These are phyloP conservation scores for Syzygium malaccense DNA, from an alignment of 441 rosid species.

Conservation along the genomic window DNA sequence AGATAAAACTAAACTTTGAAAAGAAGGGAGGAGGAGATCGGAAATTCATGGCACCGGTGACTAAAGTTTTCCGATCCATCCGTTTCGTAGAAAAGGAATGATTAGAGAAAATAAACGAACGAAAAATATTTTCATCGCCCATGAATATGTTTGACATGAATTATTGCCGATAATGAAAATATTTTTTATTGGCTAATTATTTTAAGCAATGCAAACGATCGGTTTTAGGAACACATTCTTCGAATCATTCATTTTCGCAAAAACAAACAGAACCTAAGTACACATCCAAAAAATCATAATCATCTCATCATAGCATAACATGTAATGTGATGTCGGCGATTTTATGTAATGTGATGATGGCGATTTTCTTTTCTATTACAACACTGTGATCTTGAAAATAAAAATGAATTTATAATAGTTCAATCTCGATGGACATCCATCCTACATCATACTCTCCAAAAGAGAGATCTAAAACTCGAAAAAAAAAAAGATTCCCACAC, in stretches of 20 bases:
- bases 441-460: neutral
- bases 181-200: too few species aligned
- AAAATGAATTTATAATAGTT: neutral
- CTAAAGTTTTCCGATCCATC: too few species aligned
- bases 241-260: fast-evolving
- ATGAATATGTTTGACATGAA: too few species aligned
- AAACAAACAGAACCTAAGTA: too few species aligned
- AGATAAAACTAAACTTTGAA: neutral
- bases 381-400: neutral
- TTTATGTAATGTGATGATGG: neutral
- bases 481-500: neutral
- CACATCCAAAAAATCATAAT: neutral
- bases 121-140: neutral
- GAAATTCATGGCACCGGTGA: neutral
- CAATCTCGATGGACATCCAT: neutral
- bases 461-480: neutral
- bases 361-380: neutral
- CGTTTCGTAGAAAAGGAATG: too few species aligned
- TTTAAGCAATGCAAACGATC: neutral
- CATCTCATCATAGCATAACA: neutral
- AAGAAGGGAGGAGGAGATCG: neutral
- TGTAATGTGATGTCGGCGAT: neutral
- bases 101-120: neutral
- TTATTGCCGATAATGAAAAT: too few species aligned
- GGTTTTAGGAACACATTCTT: too few species aligned